These are phyloP conservation scores for Pseudogymnoascus sp. DNA, from an alignment of 2,329 filamentous ascomycete species.

Conservation along the genomic window DNA sequence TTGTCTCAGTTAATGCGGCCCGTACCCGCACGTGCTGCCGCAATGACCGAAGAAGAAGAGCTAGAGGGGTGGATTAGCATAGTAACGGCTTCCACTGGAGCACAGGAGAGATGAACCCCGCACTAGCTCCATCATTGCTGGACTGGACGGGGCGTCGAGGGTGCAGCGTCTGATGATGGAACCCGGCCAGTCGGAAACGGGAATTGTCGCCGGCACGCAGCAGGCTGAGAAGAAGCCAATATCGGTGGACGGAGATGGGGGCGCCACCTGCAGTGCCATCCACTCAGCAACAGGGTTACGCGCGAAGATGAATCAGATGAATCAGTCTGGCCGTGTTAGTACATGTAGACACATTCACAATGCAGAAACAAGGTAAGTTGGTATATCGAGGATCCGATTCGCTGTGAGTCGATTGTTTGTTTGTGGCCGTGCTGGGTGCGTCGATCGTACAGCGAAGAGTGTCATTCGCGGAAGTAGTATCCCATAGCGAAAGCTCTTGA, in stretches of 20 bases:
- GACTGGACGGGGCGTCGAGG: background rate
- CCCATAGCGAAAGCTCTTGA: background rate
- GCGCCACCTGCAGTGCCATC: background rate
- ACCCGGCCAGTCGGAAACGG: background rate
- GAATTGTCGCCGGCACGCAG: background rate
- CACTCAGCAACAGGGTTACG: background rate
- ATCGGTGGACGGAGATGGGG: background rate
- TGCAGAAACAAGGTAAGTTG: background rate
- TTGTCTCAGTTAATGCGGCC: constrained; percentile 5
- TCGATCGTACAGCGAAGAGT: background rate
- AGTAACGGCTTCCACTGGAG: background rate
- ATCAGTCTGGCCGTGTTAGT: background rate
- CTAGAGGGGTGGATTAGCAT: background rate
- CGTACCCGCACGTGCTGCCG: constrained; percentile 3
- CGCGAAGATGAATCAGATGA: background rate
- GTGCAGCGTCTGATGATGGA: background rate
- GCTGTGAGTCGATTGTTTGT: background rate
- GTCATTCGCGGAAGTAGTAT: background rate
- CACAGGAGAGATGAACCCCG: background rate
- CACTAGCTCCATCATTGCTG: background rate
- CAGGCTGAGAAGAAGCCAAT: background rate
- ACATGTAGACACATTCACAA: no score
- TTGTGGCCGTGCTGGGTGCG: background rate
- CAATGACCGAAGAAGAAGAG: background rate
- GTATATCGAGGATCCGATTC: background rate